phyloP scores from a whole-genome alignment of 805 yeast genomes.

The Hanseniaspora clermontiae region DNA sequence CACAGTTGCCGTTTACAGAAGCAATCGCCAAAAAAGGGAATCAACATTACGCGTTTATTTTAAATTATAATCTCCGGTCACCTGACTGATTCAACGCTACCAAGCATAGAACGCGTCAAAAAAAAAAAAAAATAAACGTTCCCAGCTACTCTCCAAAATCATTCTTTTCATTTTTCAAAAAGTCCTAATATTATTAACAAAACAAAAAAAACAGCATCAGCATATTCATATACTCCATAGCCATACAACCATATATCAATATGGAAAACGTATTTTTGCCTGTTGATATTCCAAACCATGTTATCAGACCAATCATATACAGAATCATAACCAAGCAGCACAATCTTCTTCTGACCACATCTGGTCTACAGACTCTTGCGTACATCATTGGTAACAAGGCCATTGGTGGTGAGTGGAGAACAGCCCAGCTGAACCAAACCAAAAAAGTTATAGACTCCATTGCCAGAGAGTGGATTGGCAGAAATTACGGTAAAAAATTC shows the following conservation, averaged over 20 bases:
- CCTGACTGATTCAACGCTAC: too few relatives aligned
- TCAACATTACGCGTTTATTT: too few relatives aligned
- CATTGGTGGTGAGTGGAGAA: constrained; percentile 64
- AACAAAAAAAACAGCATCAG: too few relatives aligned
- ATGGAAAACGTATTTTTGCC: constrained; percentile 31
- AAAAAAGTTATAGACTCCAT: background rate
- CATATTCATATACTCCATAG: background rate
- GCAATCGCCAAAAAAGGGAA: too few relatives aligned
- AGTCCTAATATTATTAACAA: too few relatives aligned
- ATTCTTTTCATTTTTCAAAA: too few relatives aligned
- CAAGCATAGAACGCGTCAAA: too few relatives aligned
- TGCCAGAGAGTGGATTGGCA: constrained; percentile 3
- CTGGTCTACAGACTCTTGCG: constrained; percentile 63
- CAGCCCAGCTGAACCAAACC: constrained; percentile 20
- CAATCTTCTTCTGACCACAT: constrained; percentile 74
- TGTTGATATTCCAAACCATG: constrained; percentile 62
- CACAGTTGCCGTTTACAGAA: too few relatives aligned
- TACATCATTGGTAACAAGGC: constrained; percentile 61
- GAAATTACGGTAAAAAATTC: constrained; percentile 2
- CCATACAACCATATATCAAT: background rate
- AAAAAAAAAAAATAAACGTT: too few relatives aligned
- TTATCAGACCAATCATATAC: constrained; percentile 82
- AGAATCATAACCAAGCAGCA: constrained; percentile 81
- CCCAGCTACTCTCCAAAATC: too few relatives aligned
- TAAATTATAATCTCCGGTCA: too few relatives aligned